phyloP scores from a whole-genome alignment of 2,329 filamentous ascomycete genomes.

The Ophiosphaerella narmari region DNA sequence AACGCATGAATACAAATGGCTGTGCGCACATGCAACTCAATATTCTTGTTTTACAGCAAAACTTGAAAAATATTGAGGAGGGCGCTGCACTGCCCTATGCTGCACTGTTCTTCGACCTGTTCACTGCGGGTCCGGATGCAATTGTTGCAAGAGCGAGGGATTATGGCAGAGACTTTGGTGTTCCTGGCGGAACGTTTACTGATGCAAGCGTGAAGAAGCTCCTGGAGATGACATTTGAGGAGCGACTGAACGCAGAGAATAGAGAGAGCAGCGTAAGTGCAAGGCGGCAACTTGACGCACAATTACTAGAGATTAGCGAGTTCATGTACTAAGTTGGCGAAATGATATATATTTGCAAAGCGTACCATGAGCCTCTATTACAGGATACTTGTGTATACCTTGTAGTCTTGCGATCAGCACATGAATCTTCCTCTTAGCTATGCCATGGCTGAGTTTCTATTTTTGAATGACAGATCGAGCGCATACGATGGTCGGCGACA shows the following conservation, averaged over 20 bases:
- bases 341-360: neutral
- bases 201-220: constrained; percentile 49
- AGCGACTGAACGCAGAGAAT: constrained; percentile 66
- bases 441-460: too few species aligned
- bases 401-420: too few species aligned
- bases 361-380: neutral
- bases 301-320: constrained; percentile 71
- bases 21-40: constrained; percentile 90
- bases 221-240: constrained; percentile 48
- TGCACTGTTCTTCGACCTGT: constrained; percentile 71
- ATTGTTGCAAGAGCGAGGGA: constrained; percentile 67
- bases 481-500: too few species aligned
- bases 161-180: constrained; percentile 29
- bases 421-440: too few species aligned
- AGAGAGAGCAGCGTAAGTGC: constrained; percentile 68
- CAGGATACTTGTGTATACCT: neutral
- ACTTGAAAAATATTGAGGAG: constrained; percentile 88
- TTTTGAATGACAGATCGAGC: too few species aligned
- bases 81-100: constrained; percentile 67
- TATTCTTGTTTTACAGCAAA: constrained; percentile 92
- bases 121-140: constrained; percentile 66
- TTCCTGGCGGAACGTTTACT: constrained; percentile 37
- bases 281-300: constrained; percentile 71
- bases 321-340: constrained; percentile 58
- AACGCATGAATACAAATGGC: constrained; percentile 82